Conservation (phyloP, 495 filamentous ascomycete species). For the Penicillium waksmanii region DNA sequence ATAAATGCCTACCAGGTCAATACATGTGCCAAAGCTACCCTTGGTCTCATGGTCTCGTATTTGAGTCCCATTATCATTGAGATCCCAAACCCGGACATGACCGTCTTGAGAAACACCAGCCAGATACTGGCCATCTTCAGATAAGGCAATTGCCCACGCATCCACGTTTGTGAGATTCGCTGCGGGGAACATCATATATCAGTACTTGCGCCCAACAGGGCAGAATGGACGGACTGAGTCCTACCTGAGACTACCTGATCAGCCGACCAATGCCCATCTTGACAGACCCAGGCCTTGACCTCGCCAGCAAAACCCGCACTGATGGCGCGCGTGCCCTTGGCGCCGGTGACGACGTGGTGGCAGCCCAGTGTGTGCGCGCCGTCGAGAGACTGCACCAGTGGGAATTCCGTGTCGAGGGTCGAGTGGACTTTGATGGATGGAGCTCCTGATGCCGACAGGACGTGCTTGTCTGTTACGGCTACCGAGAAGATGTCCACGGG, state of each 20-base stretch:
- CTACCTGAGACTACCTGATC: constrained; percentile 50
- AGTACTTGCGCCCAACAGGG: not conserved
- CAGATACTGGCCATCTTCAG: constrained; percentile 77
- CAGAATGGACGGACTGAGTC: too few species aligned
- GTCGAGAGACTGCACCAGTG: constrained; percentile 74
- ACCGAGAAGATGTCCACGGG: constrained; percentile 87
- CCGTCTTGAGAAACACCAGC: constrained; percentile 84
- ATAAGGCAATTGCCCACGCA: constrained; percentile 85
- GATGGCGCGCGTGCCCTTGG: constrained; percentile 69
- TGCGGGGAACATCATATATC: not conserved
- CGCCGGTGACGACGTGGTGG: constrained; percentile 80
- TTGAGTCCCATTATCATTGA: constrained; percentile 53
- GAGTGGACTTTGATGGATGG: constrained; percentile 78
- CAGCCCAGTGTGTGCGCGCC: constrained; percentile 82
- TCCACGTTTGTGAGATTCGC: constrained; percentile 47
- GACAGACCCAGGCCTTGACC: constrained; percentile 73
- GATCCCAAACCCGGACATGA: constrained; percentile 85
- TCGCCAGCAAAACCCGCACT: constrained; percentile 88
- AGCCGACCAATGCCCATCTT: constrained; percentile 58
- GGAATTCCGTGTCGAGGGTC: constrained; percentile 68
- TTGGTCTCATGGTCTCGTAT: constrained; percentile 89
- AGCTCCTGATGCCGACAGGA: constrained; percentile 83
- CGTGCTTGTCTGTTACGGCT: constrained; percentile 73
- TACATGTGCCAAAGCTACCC: constrained; percentile 82
- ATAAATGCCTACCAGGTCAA: constrained; percentile 68